Conservation (phyloP, 495 filamentous ascomycete species). For the Podospora bellae-mahoneyi region DNA sequence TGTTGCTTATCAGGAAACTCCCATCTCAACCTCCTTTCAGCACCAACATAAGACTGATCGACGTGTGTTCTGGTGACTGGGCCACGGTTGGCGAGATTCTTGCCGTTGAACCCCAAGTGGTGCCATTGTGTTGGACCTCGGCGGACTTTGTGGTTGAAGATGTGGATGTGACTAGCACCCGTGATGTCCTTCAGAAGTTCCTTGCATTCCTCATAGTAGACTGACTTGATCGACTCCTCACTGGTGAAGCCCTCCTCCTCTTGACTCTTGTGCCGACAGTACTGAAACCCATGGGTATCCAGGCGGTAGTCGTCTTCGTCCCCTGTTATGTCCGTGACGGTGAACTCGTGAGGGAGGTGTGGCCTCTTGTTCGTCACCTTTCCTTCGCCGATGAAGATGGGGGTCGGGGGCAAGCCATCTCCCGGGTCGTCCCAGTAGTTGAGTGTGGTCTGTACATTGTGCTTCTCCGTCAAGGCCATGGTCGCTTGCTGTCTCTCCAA, state of each 20-base stretch:
- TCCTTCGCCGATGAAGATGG: conserved; percentile 45
- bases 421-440: conserved; percentile 61
- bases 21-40: conserved; percentile 52
- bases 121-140: conserved; percentile 45
- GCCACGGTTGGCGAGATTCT: conserved; percentile 47
- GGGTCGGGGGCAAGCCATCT: conserved; percentile 56
- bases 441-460: conserved; percentile 53
- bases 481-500: not conserved
- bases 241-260: conserved; percentile 59
- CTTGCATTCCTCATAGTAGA: conserved; percentile 62
- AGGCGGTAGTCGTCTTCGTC: conserved; percentile 37
- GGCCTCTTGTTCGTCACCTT: conserved; percentile 45
- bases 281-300: conserved; percentile 42
- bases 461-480: conserved; percentile 8
- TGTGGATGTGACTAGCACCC: conserved; percentile 58
- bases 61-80: conserved; percentile 66
- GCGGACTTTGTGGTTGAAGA: conserved; percentile 74
- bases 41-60: conserved; percentile 64
- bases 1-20: conserved; percentile 57
- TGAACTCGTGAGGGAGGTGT: conserved; percentile 36
- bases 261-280: conserved; percentile 27
- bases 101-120: conserved; percentile 29
- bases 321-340: conserved; percentile 39
- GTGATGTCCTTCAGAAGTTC: conserved; percentile 60
- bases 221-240: conserved; percentile 54